Evolutionary conservation across 139 green algal genomes (phyloP).

Genomic region (Yamagishiella unicocca): DNA sequence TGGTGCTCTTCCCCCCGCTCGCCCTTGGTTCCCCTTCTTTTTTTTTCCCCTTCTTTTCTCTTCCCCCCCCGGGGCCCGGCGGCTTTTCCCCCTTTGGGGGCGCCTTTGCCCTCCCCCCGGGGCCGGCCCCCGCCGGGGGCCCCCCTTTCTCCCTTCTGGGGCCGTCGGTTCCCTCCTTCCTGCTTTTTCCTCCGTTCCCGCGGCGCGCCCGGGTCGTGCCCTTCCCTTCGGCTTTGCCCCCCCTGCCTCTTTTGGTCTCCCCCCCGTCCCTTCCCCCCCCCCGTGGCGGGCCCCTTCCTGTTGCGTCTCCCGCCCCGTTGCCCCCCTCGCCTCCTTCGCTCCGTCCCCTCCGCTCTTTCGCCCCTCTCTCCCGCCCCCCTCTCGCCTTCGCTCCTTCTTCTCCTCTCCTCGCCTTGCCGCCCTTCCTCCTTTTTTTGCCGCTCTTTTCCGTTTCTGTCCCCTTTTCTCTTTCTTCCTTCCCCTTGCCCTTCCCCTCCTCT

Average conservation of each 20-base stretch:
- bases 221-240: not conserved
- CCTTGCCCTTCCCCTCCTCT: not conserved
- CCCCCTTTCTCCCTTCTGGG: no score
- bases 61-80: not conserved
- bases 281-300: not conserved
- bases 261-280: not conserved
- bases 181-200: no score
- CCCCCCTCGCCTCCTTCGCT: not conserved
- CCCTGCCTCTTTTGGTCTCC: not conserved
- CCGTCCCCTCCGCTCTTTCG: not conserved
- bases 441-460: not conserved
- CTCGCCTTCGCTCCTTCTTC: not conserved
- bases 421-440: not conserved
- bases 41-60: not conserved
- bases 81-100: not conserved
- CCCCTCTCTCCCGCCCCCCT: not conserved
- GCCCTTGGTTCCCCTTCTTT: not conserved
- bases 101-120: no score
- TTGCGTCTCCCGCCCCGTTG: not conserved
- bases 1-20: not conserved
- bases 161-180: no score
- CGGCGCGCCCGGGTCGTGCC: no score
- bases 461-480: not conserved
- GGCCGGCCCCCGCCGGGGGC: no score
- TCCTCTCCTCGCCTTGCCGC: not conserved